phyloP scores from a whole-genome alignment of 768 basidiomycete species.

The Nidularia pulvinata region DNA sequence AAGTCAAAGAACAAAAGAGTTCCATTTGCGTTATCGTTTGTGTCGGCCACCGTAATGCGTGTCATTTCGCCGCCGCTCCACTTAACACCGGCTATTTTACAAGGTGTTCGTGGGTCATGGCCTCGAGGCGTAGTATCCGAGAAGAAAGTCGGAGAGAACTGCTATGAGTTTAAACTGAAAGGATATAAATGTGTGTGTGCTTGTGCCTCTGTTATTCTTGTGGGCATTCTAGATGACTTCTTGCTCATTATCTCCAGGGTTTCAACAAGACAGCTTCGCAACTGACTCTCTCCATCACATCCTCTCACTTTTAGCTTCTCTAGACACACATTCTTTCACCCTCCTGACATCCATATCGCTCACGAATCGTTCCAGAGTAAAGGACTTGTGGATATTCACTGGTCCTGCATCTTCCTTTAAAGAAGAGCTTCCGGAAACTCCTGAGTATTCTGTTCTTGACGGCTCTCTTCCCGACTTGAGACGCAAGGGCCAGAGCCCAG shows the following conservation, averaged over 20 bases:
- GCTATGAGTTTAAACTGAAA: constrained; percentile 81
- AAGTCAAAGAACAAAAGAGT: constrained; percentile 30
- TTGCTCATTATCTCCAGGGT: constrained; percentile 43
- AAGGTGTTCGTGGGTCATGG: constrained; percentile 77
- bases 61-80: constrained; percentile 78
- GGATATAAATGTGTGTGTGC: constrained; percentile 72
- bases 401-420: constrained; percentile 35
- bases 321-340: constrained; percentile 68
- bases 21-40: constrained; percentile 76
- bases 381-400: constrained; percentile 80
- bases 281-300: constrained; percentile 75
- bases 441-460: constrained; percentile 20
- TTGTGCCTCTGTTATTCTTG: constrained; percentile 11
- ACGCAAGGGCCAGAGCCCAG: constrained; percentile 11
- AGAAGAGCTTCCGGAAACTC: constrained; percentile 32
- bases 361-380: constrained; percentile 67
- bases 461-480: constrained; percentile 16
- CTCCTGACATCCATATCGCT: constrained; percentile 73
- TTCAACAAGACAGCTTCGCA: constrained; percentile 75
- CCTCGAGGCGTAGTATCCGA: constrained; percentile 79
- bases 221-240: not conserved
- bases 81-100: constrained; percentile 79
- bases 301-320: constrained; percentile 60
- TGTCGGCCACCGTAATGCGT: constrained; percentile 65
- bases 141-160: constrained; percentile 70